Evolutionary conservation across 805 yeast species (phyloP).

Genomic region (Candida rishiriensis): DNA sequence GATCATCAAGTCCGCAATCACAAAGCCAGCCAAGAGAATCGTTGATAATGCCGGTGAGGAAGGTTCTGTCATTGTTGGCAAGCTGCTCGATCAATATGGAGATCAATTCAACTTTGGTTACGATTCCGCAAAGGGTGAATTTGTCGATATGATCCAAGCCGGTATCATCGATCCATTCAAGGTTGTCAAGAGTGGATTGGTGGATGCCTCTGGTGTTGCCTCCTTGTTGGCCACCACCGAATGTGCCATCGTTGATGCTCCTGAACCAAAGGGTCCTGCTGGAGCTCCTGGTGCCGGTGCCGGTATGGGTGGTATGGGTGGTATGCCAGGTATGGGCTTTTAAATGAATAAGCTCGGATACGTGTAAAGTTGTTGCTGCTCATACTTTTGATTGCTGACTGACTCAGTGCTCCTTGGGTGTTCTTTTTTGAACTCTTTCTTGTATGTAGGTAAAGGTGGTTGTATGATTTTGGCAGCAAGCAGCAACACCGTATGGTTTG

Average conservation of each 20-base stretch:
- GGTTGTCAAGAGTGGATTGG: constrained; percentile 93
- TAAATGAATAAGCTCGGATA: constrained; percentile 2
- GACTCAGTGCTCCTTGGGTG: too few species aligned
- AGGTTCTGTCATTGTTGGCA: constrained; percentile 95
- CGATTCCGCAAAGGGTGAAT: constrained; percentile 89
- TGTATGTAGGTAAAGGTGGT: too few species aligned
- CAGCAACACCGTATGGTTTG: too few species aligned
- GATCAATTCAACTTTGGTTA: constrained; percentile 84
- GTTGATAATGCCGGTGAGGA: constrained; percentile 97
- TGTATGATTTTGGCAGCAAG: too few species aligned
- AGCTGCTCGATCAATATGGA: constrained; percentile 57
- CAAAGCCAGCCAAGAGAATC: constrained; percentile 93
- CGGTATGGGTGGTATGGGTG: constrained; percentile 62
- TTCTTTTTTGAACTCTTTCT: too few species aligned
- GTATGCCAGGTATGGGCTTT: constrained; percentile 33
- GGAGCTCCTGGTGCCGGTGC: constrained; percentile 56
- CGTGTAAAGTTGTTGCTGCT: too few species aligned
- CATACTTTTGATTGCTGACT: too few species aligned
- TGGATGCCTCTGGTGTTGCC: constrained; percentile 97
- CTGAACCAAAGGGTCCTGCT: constrained; percentile 63
- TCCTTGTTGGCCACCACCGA: constrained; percentile 96
- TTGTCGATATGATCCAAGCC: constrained; percentile 91
- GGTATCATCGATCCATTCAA: constrained; percentile 99
- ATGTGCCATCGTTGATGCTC: constrained; percentile 96
- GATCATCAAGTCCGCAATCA: constrained; percentile 86